A percentile compares a stretch with the other conserved stretches of the same genome.
Evolutionary conservation across 306 rosid species (phyloP).

Genomic region (Oemleria cerasiformis): DNA sequence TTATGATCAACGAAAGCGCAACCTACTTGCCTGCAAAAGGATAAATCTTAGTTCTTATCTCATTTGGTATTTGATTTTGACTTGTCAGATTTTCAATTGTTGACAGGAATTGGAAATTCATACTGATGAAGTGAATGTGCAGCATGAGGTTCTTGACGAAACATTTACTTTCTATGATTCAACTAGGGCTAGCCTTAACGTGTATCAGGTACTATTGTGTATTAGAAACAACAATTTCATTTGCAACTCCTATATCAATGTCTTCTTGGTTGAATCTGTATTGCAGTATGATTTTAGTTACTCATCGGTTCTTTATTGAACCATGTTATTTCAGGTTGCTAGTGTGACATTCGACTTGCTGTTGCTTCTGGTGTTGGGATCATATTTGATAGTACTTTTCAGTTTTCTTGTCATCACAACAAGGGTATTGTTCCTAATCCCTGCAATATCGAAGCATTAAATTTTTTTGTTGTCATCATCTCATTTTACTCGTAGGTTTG

Average conservation of each 20-base stretch:
- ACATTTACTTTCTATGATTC: conserved; percentile 86
- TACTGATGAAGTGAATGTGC: conserved; percentile 71
- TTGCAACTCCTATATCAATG: not conserved
- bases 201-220: conserved; percentile 72
- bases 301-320: not conserved
- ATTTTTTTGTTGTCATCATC: not conserved
- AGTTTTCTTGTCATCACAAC: conserved; percentile 65
- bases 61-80: not conserved
- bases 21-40: no score
- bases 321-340: conserved; percentile 69
- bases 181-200: conserved; percentile 51
- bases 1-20: not conserved
- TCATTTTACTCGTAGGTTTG: not conserved
- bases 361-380: conserved; percentile 77
- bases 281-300: not conserved
- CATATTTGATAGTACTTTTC: conserved; percentile 60
- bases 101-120: conserved; percentile 85
- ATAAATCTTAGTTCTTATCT: not conserved
- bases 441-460: not conserved
- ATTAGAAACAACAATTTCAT: conserved; percentile 31
- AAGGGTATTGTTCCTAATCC: conserved; percentile 39
- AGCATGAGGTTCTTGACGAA: conserved; percentile 83
- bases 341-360: conserved; percentile 95
- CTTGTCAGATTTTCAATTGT: conserved; percentile 2
- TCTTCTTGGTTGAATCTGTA: not conserved